Percentiles rank a stretch among this genome's conserved stretches.
phyloP scores from a whole-genome alignment of 2,329 filamentous ascomycete species.

The Aspergillus pseudoviridinutans region DNA sequence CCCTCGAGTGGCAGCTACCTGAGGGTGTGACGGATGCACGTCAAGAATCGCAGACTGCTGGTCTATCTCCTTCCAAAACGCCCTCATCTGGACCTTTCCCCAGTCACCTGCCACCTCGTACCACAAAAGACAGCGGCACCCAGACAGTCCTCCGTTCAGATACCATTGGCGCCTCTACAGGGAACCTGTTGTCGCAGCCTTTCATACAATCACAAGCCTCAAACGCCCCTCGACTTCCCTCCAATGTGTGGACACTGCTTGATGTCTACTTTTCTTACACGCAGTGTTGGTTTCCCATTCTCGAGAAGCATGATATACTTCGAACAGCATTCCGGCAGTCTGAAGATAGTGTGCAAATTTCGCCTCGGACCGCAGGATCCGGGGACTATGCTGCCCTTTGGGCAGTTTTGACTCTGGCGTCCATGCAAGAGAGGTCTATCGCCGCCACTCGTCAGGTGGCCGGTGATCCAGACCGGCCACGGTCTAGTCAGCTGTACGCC shows the following conservation, averaged over 20 bases:
- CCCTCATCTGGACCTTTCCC: conserved; percentile 14
- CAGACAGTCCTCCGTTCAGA: conserved; percentile 17
- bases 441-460: conserved; percentile 18
- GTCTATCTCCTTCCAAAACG: conserved; percentile 24
- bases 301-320: conserved; percentile 62
- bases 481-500: conserved; percentile 44
- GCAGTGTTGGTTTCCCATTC: conserved; percentile 71
- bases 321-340: conserved; percentile 43
- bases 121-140: conserved; percentile 22
- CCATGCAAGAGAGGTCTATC: conserved; percentile 49
- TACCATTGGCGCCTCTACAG: background rate
- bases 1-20: conserved; percentile 32
- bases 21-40: conserved; percentile 18
- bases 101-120: conserved; percentile 8
- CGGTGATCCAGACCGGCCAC: conserved; percentile 11
- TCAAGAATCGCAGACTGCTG: conserved; percentile 16
- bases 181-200: background rate
- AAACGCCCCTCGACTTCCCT: conserved; percentile 50
- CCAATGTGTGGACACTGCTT: conserved; percentile 50
- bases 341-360: conserved; percentile 23
- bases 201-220: conserved; percentile 1
- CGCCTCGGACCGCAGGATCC: conserved; percentile 30
- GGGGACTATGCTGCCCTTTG: conserved; percentile 57
- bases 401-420: conserved; percentile 56
- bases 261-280: conserved; percentile 73